These are phyloP conservation scores for Colletotrichum orbiculare DNA, from an alignment of 2,329 filamentous ascomycete genomes.

Conservation along the genomic window DNA sequence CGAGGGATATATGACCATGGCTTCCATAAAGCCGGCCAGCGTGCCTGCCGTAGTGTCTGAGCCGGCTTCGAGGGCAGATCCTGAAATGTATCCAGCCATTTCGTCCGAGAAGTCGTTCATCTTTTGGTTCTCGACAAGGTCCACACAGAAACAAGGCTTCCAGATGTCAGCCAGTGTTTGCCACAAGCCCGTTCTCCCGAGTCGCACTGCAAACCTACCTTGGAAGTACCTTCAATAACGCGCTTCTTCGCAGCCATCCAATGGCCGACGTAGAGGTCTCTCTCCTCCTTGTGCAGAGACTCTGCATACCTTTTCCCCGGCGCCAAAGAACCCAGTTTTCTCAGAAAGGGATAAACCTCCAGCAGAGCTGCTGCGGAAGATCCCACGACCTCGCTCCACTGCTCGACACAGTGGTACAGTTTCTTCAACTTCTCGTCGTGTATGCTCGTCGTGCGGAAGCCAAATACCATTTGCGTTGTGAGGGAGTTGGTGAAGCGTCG, in stretches of 20 bases:
- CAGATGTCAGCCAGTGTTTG: background rate
- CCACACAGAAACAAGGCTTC: conserved; percentile 44
- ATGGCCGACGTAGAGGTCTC: conserved; percentile 34
- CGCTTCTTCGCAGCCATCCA: conserved; percentile 36
- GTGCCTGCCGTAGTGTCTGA: conserved; percentile 56
- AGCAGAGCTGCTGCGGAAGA: conserved; percentile 54
- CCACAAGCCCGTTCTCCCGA: background rate
- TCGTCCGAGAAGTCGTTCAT: conserved; percentile 42
- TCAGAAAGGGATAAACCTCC: conserved; percentile 58
- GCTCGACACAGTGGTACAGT: conserved; percentile 53
- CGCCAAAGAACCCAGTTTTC: conserved; percentile 30
- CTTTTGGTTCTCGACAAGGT: conserved; percentile 40
- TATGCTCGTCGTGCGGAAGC: conserved; percentile 54
- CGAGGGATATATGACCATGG: conserved; percentile 55
- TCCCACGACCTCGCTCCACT: conserved; percentile 50
- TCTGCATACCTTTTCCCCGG: conserved; percentile 43
- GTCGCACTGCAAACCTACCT: conserved; percentile 8
- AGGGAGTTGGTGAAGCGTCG: conserved; percentile 61
- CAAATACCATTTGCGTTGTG: conserved; percentile 63
- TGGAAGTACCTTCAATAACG: conserved; percentile 29
- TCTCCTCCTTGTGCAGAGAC: conserved; percentile 45
- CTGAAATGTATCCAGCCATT: conserved; percentile 47
- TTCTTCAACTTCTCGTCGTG: conserved; percentile 56
- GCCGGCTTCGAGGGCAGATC: conserved; percentile 52
- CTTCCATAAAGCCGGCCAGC: conserved; percentile 56